Evolutionary conservation across 2,329 filamentous ascomycete species (phyloP), one percentile per base, ranked within the genome.

Genomic region (Fusarium napiforme): DNA sequence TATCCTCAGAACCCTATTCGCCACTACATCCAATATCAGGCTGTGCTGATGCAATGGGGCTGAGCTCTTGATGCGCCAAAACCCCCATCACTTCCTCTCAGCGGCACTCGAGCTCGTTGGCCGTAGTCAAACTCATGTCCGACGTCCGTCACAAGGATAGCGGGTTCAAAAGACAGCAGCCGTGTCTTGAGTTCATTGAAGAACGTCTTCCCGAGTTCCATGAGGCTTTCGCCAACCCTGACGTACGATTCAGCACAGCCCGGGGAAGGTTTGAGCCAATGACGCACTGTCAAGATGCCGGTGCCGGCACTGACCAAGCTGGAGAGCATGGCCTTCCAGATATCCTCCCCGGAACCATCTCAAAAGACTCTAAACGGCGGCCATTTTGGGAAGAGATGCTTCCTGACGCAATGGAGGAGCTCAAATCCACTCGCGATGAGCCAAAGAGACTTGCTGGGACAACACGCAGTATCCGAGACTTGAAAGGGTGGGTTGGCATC

Each of bases 341-440:
- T 1, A 23, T 58, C 1, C 30, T 36, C 0, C 55, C 40, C 1
- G 30, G 15, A 2, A 0, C 18, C 2, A 5, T 5, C 4, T 4
- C 3, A 1, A 3, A 19, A 4, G 7, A 21, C 9, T 18, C 40
- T 1, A 9, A 9, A 4, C 23, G 18, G 6, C 14, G n/a, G 14
- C 40, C 55, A 0, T 58, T 58, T 5, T 58, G 55, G 55, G 40
- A 58, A 9, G 55, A 58, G 23, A 46, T 46, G 55, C 30, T 58
- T 0, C 30, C 40, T 18, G 28, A 46, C 7, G 55, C 40, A 3
- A 58, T 58, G 30, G 5, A 36, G 9, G 40, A n/a, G 18, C 55
- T 58, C 9, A 26, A 26, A 11, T 36, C 14, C 1, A 46, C 9
- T 11, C 40, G 40, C 2, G 55, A 46, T 10, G n/a, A 58, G 2